Evolutionary conservation across 176 grass and related monocot genomes (phyloP).

Genomic region (Eragrostis nindensis): DNA sequence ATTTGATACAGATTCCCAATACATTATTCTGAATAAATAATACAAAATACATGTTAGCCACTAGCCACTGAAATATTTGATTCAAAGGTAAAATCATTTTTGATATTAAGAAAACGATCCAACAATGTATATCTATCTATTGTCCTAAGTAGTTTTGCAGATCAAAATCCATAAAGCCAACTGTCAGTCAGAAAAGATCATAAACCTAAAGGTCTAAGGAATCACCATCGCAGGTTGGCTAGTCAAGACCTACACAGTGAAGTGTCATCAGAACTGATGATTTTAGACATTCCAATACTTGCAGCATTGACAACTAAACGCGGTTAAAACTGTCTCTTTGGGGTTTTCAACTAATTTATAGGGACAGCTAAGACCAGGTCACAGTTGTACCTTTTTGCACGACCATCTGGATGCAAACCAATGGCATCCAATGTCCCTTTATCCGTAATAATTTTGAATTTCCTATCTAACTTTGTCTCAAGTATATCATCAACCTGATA

Average conservation of each 20-base stretch:
- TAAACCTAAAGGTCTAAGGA: not conserved
- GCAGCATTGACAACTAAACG: conserved; percentile 19
- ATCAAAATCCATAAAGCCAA: conserved; percentile 13
- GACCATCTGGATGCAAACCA: conserved; percentile 89
- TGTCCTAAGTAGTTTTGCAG: not conserved
- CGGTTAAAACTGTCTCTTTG: conserved; percentile 13
- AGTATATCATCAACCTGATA: conserved; percentile 89
- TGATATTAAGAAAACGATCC: conserved; percentile 7
- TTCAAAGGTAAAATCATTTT: conserved; percentile 6
- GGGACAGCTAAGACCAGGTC: not conserved
- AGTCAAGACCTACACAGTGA: not conserved
- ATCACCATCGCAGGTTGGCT: not conserved
- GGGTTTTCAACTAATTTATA: not conserved
- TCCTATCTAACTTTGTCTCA: conserved; percentile 89
- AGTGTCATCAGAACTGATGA: not conserved
- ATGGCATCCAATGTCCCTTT: conserved; percentile 98
- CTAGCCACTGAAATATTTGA: not conserved
- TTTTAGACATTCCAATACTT: conserved; percentile 3
- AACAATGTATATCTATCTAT: conserved; percentile 5
- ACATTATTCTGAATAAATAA: conserved; percentile 64
- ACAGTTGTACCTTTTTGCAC: conserved; percentile 67
- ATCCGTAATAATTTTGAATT: conserved; percentile 81
- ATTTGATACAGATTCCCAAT: conserved; percentile 84
- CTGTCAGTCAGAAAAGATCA: not conserved
- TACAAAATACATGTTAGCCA: not conserved